These are phyloP conservation scores for Dothiorella sarmentorum DNA, from an alignment of 2,329 filamentous ascomycete species.

Conservation along the genomic window DNA sequence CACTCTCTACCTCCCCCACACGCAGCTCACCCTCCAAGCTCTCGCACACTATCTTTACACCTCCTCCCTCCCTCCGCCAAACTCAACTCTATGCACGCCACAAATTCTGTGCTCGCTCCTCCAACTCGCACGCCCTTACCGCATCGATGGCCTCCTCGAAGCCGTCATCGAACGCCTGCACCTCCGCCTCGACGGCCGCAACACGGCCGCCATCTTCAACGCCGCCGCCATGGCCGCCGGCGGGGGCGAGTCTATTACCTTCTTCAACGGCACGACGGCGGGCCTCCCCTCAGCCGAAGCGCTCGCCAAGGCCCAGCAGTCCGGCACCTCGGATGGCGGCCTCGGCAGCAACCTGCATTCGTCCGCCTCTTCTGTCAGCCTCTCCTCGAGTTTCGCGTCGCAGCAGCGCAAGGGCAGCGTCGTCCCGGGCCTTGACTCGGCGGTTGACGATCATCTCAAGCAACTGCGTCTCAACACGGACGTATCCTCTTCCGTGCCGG, in stretches of 20 bases:
- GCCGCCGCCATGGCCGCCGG: slow-evolving; percentile 97
- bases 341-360: neutral
- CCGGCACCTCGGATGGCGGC: slow-evolving; percentile 11
- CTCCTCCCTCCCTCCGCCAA: slow-evolving; percentile 73
- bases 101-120: slow-evolving; percentile 94
- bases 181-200: slow-evolving; percentile 82
- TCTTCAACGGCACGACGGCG: slow-evolving; percentile 39
- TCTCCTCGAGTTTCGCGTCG: slow-evolving; percentile 6
- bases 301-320: slow-evolving; percentile 2
- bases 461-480: slow-evolving; percentile 51
- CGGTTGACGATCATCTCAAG: slow-evolving; percentile 32
- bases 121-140: slow-evolving; percentile 89
- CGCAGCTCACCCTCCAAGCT: slow-evolving; percentile 81
- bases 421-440: slow-evolving; percentile 25
- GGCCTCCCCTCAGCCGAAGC: slow-evolving; percentile 14
- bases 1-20: slow-evolving; percentile 90
- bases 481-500: slow-evolving; percentile 28
- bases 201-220: slow-evolving; percentile 96
- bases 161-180: slow-evolving; percentile 90
- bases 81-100: slow-evolving; percentile 79
- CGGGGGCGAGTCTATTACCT: slow-evolving; percentile 79
- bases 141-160: slow-evolving; percentile 87
- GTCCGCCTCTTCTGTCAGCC: slow-evolving; percentile 5
- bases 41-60: slow-evolving; percentile 93
- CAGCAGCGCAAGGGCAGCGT: slow-evolving; percentile 38